Conservation (phyloP, 2,329 filamentous ascomycete species). For the Xylariomycetidae sp. region DNA sequence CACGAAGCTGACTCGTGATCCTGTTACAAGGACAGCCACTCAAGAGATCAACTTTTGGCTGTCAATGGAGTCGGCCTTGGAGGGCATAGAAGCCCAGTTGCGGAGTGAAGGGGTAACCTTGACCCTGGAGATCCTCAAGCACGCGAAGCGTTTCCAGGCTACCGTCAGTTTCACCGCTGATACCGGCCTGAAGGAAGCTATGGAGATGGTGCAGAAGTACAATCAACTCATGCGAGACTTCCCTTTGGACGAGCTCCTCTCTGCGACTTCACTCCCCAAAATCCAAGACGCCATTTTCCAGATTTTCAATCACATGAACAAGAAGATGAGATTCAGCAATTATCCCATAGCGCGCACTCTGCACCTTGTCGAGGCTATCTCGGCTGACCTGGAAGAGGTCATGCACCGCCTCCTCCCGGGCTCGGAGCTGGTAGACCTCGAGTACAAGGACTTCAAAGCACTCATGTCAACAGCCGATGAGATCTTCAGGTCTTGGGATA, state of each 20-base stretch:
- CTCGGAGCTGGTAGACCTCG: constrained; percentile 81
- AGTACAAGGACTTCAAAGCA: constrained; percentile 81
- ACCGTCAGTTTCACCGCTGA: constrained; percentile 96
- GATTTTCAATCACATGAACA: constrained; percentile 94
- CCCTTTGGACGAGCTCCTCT: constrained; percentile 87
- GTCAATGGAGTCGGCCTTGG: constrained; percentile 89
- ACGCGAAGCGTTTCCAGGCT: constrained; percentile 96
- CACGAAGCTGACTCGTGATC: constrained; percentile 88
- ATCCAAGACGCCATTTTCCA: constrained; percentile 81
- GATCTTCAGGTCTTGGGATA: constrained; percentile 92
- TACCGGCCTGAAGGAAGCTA: constrained; percentile 91
- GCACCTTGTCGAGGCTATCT: constrained; percentile 94
- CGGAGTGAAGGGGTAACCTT: constrained; percentile 81
- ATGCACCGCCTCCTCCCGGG: constrained; percentile 83
- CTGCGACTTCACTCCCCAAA: constrained; percentile 82
- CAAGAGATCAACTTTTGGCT: constrained; percentile 99
- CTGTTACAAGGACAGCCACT: constrained; percentile 68
- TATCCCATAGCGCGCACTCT: constrained; percentile 90
- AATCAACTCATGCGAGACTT: constrained; percentile 99
- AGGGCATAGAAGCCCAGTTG: constrained; percentile 85
- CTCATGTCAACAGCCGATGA: constrained; percentile 78
- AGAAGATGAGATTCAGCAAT: constrained; percentile 92
- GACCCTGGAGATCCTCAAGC: constrained; percentile 90
- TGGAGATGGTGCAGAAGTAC: constrained; percentile 95
- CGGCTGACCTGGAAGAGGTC: constrained; percentile 80